A percentile compares a stretch with the other conserved stretches of the same genome.
Conservation (phyloP, 257 asterid genomes). For the Avicennia marina region DNA sequence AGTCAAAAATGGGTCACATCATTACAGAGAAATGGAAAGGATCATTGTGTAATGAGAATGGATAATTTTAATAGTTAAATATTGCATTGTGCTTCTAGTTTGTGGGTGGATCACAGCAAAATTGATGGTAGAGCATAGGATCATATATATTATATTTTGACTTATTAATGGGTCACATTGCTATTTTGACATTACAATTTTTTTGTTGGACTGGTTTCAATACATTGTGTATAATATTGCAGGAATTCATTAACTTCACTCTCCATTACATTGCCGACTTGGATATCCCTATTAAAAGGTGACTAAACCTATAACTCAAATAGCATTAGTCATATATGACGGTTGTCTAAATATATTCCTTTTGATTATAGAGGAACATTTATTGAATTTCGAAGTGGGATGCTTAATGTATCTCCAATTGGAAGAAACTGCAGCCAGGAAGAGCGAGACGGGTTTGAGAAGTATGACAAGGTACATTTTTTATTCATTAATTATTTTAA, state of each 20-base stretch:
- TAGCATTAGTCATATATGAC: neutral
- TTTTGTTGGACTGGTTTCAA: conserved; percentile 10
- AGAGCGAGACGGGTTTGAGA: conserved; percentile 90
- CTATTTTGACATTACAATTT: neutral
- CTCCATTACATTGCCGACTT: conserved; percentile 95
- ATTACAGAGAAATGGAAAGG: too few relatives aligned
- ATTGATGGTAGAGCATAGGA: too few relatives aligned
- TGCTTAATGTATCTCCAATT: conserved; percentile 95
- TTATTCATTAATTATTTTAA: neutral
- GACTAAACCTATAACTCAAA: conserved; percentile 9
- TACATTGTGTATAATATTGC: conserved; percentile 29
- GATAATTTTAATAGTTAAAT: conserved; percentile 3
- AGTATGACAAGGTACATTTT: conserved; percentile 80
- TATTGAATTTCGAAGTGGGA: conserved; percentile 93
- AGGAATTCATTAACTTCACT: conserved; percentile 89
- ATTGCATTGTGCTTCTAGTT: too few relatives aligned
- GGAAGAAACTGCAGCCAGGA: conserved; percentile 99
- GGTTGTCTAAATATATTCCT: conserved; percentile 16
- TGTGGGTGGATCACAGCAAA: too few relatives aligned
- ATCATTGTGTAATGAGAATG: too few relatives aligned
- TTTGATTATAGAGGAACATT: conserved; percentile 76
- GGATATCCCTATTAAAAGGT: conserved; percentile 98
- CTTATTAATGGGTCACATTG: conserved; percentile 3
- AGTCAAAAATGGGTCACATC: neutral
- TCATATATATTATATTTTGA: too few relatives aligned